Evolutionary conservation across 768 basidiomycete species (phyloP).

Genomic region (Tricholoma saponaceum): DNA sequence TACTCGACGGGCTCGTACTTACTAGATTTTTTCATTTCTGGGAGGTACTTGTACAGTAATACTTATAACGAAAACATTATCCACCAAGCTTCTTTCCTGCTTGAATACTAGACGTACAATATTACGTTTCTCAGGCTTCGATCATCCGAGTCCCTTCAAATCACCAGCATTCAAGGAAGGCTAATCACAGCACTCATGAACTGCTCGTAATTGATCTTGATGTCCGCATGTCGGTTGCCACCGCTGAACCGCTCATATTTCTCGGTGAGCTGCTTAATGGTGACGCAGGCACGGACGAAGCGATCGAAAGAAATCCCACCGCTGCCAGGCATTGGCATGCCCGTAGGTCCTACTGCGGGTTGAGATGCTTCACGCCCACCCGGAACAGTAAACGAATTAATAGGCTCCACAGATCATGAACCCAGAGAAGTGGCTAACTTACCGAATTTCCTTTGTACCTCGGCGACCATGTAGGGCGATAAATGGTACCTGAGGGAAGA

Average conservation of each 20-base stretch:
- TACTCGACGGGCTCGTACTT: no score
- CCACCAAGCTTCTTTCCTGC: background rate
- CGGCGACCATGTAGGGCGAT: conserved; percentile 56
- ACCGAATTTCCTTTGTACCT: conserved; percentile 83
- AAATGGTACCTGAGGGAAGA: conserved; percentile 51
- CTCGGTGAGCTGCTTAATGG: conserved; percentile 74
- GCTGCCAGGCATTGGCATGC: conserved; percentile 24
- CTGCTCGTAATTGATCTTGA: conserved; percentile 68
- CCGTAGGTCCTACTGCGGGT: conserved; percentile 20
- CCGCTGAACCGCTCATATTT: conserved; percentile 61
- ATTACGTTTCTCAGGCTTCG: background rate
- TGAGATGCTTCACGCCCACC: conserved; percentile 59
- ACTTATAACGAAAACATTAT: background rate
- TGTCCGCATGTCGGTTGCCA: conserved; percentile 63
- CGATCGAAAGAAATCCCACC: conserved; percentile 78
- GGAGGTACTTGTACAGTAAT: background rate
- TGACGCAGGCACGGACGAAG: conserved; percentile 84
- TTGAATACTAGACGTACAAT: background rate
- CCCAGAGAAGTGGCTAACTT: conserved; percentile 15
- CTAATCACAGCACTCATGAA: conserved; percentile 68
- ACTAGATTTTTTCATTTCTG: no score
- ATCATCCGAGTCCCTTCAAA: background rate
- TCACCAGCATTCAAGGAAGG: conserved; percentile 42
- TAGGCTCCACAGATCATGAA: background rate
- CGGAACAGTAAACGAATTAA: conserved; percentile 31